Conservation (phyloP, 2,329 filamentous ascomycete genomes). For the Colletotrichum tabaci region DNA sequence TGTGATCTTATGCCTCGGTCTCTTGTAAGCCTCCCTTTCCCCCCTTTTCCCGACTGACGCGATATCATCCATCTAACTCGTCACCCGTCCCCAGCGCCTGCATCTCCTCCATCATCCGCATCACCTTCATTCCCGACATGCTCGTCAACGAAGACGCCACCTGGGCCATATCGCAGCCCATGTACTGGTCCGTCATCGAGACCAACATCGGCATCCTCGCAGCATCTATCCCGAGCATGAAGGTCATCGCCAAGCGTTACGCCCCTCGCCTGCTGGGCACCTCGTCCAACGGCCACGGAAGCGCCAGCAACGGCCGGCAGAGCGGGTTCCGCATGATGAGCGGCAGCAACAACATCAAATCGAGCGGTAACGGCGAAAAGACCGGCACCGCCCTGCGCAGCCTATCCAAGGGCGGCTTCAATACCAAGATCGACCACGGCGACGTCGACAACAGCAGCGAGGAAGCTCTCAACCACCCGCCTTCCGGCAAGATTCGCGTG, state of each 20-base stretch:
- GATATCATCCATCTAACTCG: not conserved
- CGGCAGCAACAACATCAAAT: slow-evolving; percentile 4
- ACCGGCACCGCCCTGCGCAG: not conserved
- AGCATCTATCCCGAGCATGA: slow-evolving; percentile 54
- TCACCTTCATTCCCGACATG: slow-evolving; percentile 61
- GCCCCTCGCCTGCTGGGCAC: slow-evolving; percentile 54
- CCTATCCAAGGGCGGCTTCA: not conserved
- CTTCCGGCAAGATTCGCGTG: slow-evolving; percentile 18
- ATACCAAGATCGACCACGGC: not conserved
- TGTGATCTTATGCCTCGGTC: slow-evolving; percentile 60
- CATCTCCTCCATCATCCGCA: slow-evolving; percentile 61
- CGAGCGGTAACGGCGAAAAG: not conserved
- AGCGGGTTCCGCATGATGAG: slow-evolving; percentile 35
- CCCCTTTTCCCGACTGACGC: not conserved
- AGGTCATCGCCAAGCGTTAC: slow-evolving; percentile 54
- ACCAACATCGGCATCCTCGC: slow-evolving; percentile 55
- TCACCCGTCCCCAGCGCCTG: slow-evolving; percentile 53
- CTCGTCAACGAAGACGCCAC: slow-evolving; percentile 53
- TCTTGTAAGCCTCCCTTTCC: slow-evolving; percentile 51
- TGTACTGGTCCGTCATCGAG: slow-evolving; percentile 58
- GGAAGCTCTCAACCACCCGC: slow-evolving; percentile 21
- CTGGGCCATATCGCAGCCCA: slow-evolving; percentile 55
- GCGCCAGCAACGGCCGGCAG: slow-evolving; percentile 23
- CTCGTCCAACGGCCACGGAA: slow-evolving; percentile 39
- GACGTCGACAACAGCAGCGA: slow-evolving; percentile 28